These are phyloP conservation scores for Syzygium oleosum DNA, from an alignment of 345 rosid genomes.

Conservation along the genomic window DNA sequence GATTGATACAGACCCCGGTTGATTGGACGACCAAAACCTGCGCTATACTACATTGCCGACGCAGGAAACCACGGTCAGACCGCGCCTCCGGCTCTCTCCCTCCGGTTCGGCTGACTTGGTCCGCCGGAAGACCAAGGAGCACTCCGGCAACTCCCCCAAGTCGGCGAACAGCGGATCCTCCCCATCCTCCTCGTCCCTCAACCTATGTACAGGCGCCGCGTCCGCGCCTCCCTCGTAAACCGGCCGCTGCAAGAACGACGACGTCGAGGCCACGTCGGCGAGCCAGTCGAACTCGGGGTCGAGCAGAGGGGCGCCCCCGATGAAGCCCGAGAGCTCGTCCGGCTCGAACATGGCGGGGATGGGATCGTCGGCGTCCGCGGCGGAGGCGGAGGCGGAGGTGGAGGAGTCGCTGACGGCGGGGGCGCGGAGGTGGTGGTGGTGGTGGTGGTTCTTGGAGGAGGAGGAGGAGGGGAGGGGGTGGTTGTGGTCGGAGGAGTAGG, in stretches of 20 bases:
- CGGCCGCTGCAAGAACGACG: constrained; percentile 21
- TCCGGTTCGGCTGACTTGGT: constrained; percentile 8
- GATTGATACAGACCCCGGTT: background rate
- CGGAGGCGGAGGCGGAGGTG: background rate
- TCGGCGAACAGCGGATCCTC: constrained; percentile 31
- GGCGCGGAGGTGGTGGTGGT: constrained; percentile 29
- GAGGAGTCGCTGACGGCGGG: constrained; percentile 15
- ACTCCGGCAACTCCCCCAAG: constrained; percentile 73
- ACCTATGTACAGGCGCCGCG: background rate
- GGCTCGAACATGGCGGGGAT: background rate
- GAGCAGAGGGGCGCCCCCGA: constrained; percentile 22
- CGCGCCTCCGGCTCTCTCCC: constrained; percentile 20
- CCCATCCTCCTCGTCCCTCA: background rate
- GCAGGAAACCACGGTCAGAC: constrained; percentile 27
- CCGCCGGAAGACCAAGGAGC: constrained; percentile 47
- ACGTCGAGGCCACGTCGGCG: constrained; percentile 33
- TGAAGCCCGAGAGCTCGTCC: constrained; percentile 9
- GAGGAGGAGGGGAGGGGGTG: constrained; percentile 50
- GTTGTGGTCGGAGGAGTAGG: constrained; percentile 66
- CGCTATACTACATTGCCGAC: constrained; percentile 27
- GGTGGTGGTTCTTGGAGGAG: constrained; percentile 20
- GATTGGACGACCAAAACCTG: background rate
- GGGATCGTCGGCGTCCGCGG: background rate
- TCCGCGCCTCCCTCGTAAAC: constrained; percentile 21
- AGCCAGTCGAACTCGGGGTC: constrained; percentile 51